Evolutionary conservation across 768 basidiomycete genomes (phyloP), one percentile per base, ranked within the genome.

Genomic region (Pluteus cervinus): DNA sequence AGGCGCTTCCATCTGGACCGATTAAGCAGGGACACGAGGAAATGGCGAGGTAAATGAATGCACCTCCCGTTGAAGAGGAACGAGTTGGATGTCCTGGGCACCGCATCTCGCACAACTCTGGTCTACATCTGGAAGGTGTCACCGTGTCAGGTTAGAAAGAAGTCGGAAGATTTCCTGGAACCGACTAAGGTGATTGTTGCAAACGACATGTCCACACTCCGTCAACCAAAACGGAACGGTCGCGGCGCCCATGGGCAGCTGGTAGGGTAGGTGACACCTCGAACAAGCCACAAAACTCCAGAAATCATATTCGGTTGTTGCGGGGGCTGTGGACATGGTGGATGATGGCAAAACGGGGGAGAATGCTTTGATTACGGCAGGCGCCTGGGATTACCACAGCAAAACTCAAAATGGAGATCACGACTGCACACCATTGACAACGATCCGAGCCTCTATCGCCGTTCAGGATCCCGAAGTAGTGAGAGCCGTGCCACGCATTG

Each of bases 151-250:
- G 22, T 11, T n/a, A 37, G 37, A 24, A 34, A 37, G 16, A 17
- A 9, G 39, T 11, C n/a, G 24, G 15, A 39, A 36, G 22, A 18
- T 15, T 10, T 10, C 16, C 30, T 24, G 28, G 18, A 33, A 61
- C 62, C 41, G 52, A 90, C 88, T 85, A 54, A 91, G 76, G 60
- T 91, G 88, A 25, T 73, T 70, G 52, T 91, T 90, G 68, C 88
- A 91, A 18, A 90, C 48, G 40, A 90, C 73, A 66, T 91, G 88
- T 0, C 86, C 86, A 48, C 88, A 91, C 55, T 89, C 86, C 2
- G 88, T 88, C 42, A 89, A 66, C 88, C 88, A 91, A 55, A 90
- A 91, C 0, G 88, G 88, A 18, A 85, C 60, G 3, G 71, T 65
- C 7, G 79, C 69, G 1, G 69, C 73, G 28, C 66, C 61, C 24